Conservation (phyloP, 176 grass and related monocot genomes). For the Juncus effusus region DNA sequence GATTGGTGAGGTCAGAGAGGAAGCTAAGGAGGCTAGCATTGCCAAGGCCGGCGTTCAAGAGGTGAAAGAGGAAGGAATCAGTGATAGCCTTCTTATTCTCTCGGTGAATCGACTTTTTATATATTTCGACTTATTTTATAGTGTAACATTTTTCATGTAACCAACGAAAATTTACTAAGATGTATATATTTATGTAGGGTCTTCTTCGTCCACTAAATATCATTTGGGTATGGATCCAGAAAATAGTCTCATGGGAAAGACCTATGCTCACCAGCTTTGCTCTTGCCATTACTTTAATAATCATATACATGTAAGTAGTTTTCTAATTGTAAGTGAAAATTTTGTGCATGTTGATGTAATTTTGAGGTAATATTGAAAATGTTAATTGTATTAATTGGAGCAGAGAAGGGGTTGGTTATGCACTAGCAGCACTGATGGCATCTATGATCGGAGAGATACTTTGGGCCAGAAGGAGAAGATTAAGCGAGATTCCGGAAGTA, state of each 20-base stretch:
- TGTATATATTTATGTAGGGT: constrained; percentile 33
- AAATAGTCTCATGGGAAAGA: constrained; percentile 53
- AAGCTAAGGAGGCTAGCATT: constrained; percentile 53
- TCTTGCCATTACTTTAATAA: constrained; percentile 34
- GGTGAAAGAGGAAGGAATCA: constrained; percentile 73
- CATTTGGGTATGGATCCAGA: constrained; percentile 40
- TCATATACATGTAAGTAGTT: constrained; percentile 70
- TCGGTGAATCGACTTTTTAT: constrained; percentile 42
- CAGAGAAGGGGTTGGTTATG: constrained; percentile 66
- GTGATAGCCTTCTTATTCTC: constrained; percentile 66
- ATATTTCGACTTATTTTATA: background rate
- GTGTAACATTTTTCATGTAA: too few relatives aligned
- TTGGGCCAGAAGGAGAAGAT: constrained; percentile 44
- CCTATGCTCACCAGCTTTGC: constrained; percentile 31
- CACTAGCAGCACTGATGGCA: constrained; percentile 29
- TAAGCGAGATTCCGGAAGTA: constrained; percentile 42
- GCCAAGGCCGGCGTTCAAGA: constrained; percentile 58
- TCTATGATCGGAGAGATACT: constrained; percentile 39
- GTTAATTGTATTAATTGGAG: background rate
- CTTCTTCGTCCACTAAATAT: constrained; percentile 52
- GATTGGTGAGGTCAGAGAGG: constrained; percentile 66
- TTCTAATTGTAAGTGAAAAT: background rate
- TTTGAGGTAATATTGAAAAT: background rate
- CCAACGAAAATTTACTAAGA: background rate
- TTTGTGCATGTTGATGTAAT: background rate